These are phyloP conservation scores for Leptodontidium sp. DNA, from an alignment of 2,329 filamentous ascomycete species.

Conservation along the genomic window DNA sequence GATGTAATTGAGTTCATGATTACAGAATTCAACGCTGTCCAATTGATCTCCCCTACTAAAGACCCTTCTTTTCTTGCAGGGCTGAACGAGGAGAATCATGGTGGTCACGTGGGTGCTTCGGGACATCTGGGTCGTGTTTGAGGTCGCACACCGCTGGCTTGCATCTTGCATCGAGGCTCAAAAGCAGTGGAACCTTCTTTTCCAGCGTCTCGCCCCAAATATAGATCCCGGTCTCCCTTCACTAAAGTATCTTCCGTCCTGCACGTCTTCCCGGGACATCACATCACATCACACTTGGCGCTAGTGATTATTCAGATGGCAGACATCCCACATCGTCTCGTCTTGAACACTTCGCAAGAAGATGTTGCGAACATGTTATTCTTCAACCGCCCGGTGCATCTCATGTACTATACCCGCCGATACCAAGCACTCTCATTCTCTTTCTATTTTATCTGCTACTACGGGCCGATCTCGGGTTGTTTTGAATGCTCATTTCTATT, in stretches of 20 bases:
- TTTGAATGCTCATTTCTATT: slow-evolving; percentile 2
- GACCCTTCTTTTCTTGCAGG: background rate
- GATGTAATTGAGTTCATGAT: slow-evolving; percentile 1
- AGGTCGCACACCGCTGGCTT: slow-evolving; percentile 12
- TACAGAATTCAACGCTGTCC: background rate
- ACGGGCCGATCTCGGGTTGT: slow-evolving; percentile 10
- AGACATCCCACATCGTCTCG: background rate
- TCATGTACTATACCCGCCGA: background rate
- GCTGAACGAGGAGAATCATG: background rate
- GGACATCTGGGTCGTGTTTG: slow-evolving; percentile 1
- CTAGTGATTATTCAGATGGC: background rate
- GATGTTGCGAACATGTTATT: background rate
- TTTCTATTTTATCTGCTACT: background rate
- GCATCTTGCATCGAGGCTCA: slow-evolving; percentile 21
- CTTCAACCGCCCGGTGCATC: background rate
- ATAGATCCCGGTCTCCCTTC: background rate
- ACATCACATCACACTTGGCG: slow-evolving; percentile 5
- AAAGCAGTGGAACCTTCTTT: slow-evolving; percentile 7
- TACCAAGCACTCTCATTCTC: background rate
- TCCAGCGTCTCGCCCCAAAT: slow-evolving; percentile 17
- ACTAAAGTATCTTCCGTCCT: background rate
- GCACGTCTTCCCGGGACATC: slow-evolving; percentile 10
- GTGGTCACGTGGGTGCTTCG: slow-evolving; percentile 1
- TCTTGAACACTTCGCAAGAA: background rate
- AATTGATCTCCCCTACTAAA: background rate